Percentiles rank a stretch among this genome's conserved stretches.
These are phyloP conservation scores for Sphagnum fallax DNA, from an alignment of 228 moss, liverwort and hornwort species.

Conservation along the genomic window DNA sequence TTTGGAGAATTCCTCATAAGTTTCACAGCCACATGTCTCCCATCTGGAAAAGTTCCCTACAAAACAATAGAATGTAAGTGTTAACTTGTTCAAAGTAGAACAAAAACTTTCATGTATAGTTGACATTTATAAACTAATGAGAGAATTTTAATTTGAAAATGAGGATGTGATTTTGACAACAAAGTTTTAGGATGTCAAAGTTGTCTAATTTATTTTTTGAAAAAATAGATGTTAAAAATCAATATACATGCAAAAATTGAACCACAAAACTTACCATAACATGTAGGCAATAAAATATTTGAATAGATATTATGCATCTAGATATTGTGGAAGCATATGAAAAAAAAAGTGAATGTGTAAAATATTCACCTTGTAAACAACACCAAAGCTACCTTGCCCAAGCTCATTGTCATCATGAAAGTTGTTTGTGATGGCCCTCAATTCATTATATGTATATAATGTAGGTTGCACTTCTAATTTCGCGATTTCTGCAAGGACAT, in stretches of 20 bases:
- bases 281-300: no score
- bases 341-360: neutral
- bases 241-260: neutral
- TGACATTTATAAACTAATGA: neutral
- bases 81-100: neutral
- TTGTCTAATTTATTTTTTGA: neutral
- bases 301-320: no score
- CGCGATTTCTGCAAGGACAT: conserved; percentile 9
- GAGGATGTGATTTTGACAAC: no score
- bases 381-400: conserved; percentile 27
- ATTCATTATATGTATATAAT: conserved; percentile 14
- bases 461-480: conserved; percentile 21
- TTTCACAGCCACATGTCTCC: neutral
- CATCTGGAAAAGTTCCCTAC: neutral
- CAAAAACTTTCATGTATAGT: neutral
- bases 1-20: neutral
- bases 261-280: no score
- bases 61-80: neutral
- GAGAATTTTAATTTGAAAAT: no score
- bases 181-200: no score
- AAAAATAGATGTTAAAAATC: neutral
- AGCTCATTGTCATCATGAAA: conserved; percentile 11
- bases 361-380: conserved; percentile 17
- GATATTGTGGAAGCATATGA: neutral
- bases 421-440: conserved; percentile 15